Evolutionary conservation across 257 asterid genomes (phyloP), one percentile per base, ranked within the genome.

Genomic region (Avicennia marina): DNA sequence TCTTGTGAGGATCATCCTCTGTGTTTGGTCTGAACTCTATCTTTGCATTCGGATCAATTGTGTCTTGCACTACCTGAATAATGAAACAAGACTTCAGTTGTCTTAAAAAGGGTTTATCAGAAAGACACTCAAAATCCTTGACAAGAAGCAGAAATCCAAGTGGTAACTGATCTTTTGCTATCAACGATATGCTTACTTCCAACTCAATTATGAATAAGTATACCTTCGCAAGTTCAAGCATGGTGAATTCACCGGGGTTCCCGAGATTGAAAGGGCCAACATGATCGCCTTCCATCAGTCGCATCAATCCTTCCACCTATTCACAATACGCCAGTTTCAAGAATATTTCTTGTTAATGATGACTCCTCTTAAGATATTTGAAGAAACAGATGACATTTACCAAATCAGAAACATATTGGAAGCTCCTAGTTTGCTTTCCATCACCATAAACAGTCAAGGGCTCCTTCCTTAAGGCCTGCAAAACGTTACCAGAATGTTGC

Each of bases 201-300:
- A n/a, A n/a, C n/a, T n/a, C n/a, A n/a, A n/a, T n/a, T n/a, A n/a
- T 6, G 2, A 38, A 9, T 38, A 31, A 42, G 31, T 57, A 11
- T 61, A 86, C 97, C 97, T 81, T 71, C 29, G 95, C 94, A 58
- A 89, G 91, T 76, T 89, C 94, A 55, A 89, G 86, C 95, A 89
- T 86, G 49, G 95, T 86, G 78, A 83, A 89, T 79, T 89, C 97
- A 17, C 87, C 81, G 12, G 94, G 97, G 67, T 89, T 89, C 31
- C 95, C 96, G 2, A 84, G 93, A 67, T 84, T 84, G 73, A 87
- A 87, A 22, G 93, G 95, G 10, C 96, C 97, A 0, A 89, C 78
- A 10, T 89, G 95, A 19, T 81, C 89, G 33, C 97, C 91, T 86
- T 89, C 94, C 97, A 83, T 86, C 62, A 85, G 60, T 54, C 84